Evolutionary conservation across 345 rosid species (phyloP), one percentile per base, ranked within the genome.

Genomic region (Durio zibethinus): DNA sequence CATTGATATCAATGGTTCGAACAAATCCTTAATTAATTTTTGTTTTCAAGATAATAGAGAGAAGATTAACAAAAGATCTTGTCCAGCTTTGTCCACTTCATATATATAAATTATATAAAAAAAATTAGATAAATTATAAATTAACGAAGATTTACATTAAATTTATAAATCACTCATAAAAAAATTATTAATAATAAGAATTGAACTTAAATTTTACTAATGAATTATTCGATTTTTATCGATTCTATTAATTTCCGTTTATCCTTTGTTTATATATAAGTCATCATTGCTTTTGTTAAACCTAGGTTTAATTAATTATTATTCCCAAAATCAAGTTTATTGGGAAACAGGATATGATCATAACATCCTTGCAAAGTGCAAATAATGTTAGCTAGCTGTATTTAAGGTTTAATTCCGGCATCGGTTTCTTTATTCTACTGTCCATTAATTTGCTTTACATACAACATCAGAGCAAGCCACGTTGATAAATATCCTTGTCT

Each of bases 11-110:
- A 36, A 36, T 36, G 40, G 5, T 2, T 36, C 40, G 5, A 36
- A 36, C 3, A 5, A 36, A 36, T 36, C 40, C 40, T 36, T 36
- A 33, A 33, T 33, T 33, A 33, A 33, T 33, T 33, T 33, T n/a
- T n/a, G 35, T 56, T 74, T 31, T 57, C 62, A 47, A 25, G 76
- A 59, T 47, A 1, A 7, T 16, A 18, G 38, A 1, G 64, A 75
- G 40, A 60, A 38, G 10, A 29, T 25, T 65, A 42, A 62, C 77
- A 36, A 0, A 67, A 73, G 81, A 79, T 73, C 81, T 79, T 80
- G 79, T 70, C 79, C 75, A 79, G 25, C 42, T 63, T 29, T 29
- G 15, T 72, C 80, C 77, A 7, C 53, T 23, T 20, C n/a, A n/a
- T n/a, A n/a, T n/a, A n/a, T n/a, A n/a, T n/a, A n/a, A n/a, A n/a